Evolutionary conservation across 176 grass and related monocot species (phyloP).

Genomic region (Aegilops tauschii): DNA sequence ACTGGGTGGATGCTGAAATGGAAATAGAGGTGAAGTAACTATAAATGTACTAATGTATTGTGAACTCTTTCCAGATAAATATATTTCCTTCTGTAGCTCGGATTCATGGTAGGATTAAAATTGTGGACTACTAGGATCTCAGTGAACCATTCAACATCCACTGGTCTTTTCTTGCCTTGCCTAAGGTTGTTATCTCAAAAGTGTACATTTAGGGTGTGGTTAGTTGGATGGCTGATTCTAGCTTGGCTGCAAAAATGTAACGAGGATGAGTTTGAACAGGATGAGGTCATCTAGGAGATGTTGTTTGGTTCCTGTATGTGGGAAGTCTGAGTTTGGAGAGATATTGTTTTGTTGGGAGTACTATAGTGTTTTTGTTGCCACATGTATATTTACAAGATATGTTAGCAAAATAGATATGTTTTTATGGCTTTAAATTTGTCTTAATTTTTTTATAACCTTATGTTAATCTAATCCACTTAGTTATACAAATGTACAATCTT

Average conservation of each 20-base stretch:
- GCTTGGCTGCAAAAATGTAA: not conserved
- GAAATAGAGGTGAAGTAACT: not conserved
- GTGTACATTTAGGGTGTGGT: not conserved
- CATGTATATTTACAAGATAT: not conserved
- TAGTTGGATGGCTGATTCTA: constrained; percentile 1
- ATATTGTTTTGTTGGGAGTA: not conserved
- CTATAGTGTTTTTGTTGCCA: not conserved
- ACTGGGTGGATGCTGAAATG: not conserved
- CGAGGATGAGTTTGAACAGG: not conserved
- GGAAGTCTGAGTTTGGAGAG: not conserved
- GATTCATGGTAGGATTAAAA: not conserved
- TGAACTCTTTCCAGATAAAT: not conserved
- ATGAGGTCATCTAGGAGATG: not conserved
- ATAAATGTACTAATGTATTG: not conserved
- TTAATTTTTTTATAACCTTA: not conserved
- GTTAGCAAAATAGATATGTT: not conserved
- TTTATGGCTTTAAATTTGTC: not conserved
- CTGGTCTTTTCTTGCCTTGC: not conserved
- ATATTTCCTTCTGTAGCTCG: not conserved
- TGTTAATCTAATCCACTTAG: not conserved
- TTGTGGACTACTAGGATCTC: not conserved
- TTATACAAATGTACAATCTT: not conserved
- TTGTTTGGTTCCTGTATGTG: constrained; percentile 5
- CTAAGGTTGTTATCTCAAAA: not conserved
- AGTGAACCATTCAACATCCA: not conserved